These are phyloP conservation scores for Selenicereus undatus DNA, from an alignment of 148 eudicot genomes.

Conservation along the genomic window DNA sequence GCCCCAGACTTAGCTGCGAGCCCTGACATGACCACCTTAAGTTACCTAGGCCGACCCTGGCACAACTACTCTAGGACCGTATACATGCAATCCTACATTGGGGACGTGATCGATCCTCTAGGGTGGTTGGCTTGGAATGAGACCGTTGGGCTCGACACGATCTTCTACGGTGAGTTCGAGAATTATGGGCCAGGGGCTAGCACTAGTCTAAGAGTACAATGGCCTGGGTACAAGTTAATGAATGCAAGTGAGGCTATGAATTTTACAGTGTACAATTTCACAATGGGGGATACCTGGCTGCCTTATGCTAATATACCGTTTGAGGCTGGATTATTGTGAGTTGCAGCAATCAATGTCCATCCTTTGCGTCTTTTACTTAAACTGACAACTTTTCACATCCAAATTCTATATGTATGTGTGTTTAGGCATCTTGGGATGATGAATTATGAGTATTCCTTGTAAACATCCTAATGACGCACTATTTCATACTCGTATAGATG, in stretches of 20 bases:
- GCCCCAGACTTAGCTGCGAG: conserved; percentile 19
- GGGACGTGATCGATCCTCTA: conserved; percentile 10
- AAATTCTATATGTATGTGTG: neutral
- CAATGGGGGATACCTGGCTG: conserved; percentile 31
- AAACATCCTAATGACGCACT: no score
- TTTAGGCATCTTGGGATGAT: no score
- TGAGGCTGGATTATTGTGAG: conserved; percentile 16
- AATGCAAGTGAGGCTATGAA: conserved; percentile 6
- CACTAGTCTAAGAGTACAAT: conserved; percentile 21
- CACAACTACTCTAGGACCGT: conserved; percentile 26
- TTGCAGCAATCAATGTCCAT: neutral
- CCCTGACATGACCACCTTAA: neutral
- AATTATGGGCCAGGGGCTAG: conserved; percentile 25
- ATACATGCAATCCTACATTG: conserved; percentile 22
- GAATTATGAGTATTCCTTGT: no score
- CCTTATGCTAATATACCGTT: conserved; percentile 26
- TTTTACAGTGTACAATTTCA: conserved; percentile 28
- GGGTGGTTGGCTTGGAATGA: conserved; percentile 29
- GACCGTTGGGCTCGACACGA: conserved; percentile 9
- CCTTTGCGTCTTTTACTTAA: neutral
- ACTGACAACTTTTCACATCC: no score
- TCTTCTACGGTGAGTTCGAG: conserved; percentile 27
- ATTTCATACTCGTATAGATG: no score
- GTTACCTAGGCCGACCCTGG: conserved; percentile 33
- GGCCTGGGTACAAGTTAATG: conserved; percentile 21